Evolutionary conservation across 768 basidiomycete genomes (phyloP).

Genomic region (Termitomyces bulborhizus): DNA sequence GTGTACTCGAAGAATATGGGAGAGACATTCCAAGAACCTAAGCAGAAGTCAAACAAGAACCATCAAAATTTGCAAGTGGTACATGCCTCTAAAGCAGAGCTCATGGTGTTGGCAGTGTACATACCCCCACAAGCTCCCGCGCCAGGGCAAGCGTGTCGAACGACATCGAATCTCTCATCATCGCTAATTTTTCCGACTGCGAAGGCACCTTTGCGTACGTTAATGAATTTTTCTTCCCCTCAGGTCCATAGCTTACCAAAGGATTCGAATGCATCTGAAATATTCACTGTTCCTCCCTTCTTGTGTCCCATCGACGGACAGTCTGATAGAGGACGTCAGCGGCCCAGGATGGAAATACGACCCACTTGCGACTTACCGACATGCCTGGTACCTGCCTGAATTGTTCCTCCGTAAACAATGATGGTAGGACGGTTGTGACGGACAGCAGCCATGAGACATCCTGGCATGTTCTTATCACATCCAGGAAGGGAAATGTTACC

Average conservation of each 20-base stretch:
- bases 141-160: constrained; percentile 81
- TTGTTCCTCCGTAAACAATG: constrained; percentile 84
- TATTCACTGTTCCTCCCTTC: constrained; percentile 80
- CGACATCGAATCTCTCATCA: constrained; percentile 78
- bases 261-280: constrained; percentile 81
- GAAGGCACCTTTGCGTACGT: constrained; percentile 53
- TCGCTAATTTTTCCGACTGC: constrained; percentile 72
- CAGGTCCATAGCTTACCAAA: constrained; percentile 44
- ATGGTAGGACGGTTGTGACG: constrained; percentile 87
- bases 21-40: constrained; percentile 76
- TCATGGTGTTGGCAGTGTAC: constrained; percentile 92
- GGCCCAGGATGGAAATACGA: constrained; percentile 16
- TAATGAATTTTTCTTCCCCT: background rate
- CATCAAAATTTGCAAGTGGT: background rate
- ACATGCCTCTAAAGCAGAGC: constrained; percentile 64
- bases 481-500: constrained; percentile 84
- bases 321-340: constrained; percentile 29
- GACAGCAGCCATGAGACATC: constrained; percentile 78
- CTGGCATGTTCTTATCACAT: constrained; percentile 93
- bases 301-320: constrained; percentile 73
- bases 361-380: constrained; percentile 35
- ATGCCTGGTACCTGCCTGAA: constrained; percentile 68
- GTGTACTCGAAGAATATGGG: constrained; percentile 76
- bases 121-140: constrained; percentile 84
- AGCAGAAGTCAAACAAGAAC: background rate